Evolutionary conservation across 352 stramenopile genomes (phyloP), one percentile per base, ranked within the genome.

Genomic region (Pythium vanterpoolii): DNA sequence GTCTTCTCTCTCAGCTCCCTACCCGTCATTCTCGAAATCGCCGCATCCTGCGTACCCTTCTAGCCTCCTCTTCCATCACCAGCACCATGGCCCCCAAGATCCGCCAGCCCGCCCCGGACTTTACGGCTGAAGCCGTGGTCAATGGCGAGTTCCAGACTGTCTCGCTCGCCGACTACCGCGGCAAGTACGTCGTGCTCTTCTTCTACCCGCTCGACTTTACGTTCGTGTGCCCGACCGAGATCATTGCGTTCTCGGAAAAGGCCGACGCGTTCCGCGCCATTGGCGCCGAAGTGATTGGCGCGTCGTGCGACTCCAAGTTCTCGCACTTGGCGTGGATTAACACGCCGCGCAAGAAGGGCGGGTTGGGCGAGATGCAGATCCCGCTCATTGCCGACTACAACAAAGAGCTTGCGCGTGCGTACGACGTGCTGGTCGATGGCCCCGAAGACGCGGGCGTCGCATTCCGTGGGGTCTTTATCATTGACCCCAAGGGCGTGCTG

Each of bases 401-500:
- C 47, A 97, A 98, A 76, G 55, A 85, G 50, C 95, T 97, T 68
- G 76, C 85, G 40, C 72, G 74, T 51, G 88, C 96, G 67, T 97
- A 97, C 58, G 90, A 87, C 36, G 89, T 97, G 47, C 77, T 97
- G 13, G 58, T 96, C 13, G 80, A 93, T 69, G 73, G 24, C 72
- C 70, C 44, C 90, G 83, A 84, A 55, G 72, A 90, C 60, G 74
- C 74, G 4, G 90, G 91, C 36, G 69, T 96, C 26, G 87, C 91
- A 21, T 77, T 97, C 27, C 86, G 90, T 27, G 92, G 88, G 1
- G 77, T 97, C n/a, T 97, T 97, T 69, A 93, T 98, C 67, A 98
- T 98, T 72, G 87, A 97, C 69, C 79, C 82, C 34, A 71, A 97
- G 58, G 90, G 87, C 26, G 72, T 88, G 48, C 58, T 96, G 31